These are phyloP conservation scores for Xylariaceae sp. DNA, from an alignment of 2,329 filamentous ascomycete genomes.

Conservation along the genomic window DNA sequence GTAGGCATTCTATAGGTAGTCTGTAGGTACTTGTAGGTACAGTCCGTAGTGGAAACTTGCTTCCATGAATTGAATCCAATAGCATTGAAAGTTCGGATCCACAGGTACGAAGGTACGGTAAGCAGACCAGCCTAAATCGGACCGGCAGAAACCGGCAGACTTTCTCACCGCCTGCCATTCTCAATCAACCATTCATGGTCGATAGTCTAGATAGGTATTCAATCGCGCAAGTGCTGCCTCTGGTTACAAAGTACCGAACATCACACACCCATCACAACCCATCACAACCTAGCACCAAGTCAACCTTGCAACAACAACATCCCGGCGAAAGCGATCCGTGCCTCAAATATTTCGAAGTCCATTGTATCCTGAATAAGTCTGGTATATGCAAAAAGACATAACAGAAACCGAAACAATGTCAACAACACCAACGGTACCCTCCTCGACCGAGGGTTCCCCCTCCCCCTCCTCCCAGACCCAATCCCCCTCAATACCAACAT, in stretches of 20 bases:
- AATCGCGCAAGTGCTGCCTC: too few species aligned
- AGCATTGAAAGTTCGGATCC: not conserved
- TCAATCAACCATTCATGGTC: not conserved
- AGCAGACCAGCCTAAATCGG: constrained; percentile 20
- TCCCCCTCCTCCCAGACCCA: constrained; percentile 10
- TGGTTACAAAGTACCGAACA: too few species aligned
- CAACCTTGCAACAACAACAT: not conserved
- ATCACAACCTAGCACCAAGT: not conserved
- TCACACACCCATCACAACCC: too few species aligned
- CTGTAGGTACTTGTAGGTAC: too few species aligned
- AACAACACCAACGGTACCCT: constrained; percentile 16
- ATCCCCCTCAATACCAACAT: constrained; percentile 5
- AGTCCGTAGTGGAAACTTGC: too few species aligned
- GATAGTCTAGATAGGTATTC: too few species aligned
- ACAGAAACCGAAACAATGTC: constrained; percentile 5
- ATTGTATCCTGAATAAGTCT: not conserved
- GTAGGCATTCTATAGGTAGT: too few species aligned
- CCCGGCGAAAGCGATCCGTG: not conserved
- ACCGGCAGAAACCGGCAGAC: constrained; percentile 8
- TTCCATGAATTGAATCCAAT: not conserved
- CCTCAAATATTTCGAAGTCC: not conserved
- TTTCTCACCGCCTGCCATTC: constrained; percentile 18
- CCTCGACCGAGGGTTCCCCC: constrained; percentile 8
- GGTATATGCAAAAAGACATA: not conserved
- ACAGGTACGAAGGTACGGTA: not conserved